Evolutionary conservation across 2,329 filamentous ascomycete genomes (phyloP), one percentile per base, ranked within the genome.

Genomic region (Botryosphaeria agaves): DNA sequence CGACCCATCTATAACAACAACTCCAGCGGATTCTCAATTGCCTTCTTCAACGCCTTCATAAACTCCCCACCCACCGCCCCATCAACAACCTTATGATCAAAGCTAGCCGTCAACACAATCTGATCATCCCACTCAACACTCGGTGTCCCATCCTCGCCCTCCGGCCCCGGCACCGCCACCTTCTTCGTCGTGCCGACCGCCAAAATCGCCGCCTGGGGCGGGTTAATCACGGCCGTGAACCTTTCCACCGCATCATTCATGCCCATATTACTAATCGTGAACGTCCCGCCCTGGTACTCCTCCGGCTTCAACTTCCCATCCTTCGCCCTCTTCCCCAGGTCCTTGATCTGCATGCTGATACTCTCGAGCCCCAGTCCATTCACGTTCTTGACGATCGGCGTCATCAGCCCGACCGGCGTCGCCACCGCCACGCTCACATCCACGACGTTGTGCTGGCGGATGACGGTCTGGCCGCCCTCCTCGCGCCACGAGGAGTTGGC

Each of bases 191-290:
- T 91, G 48, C 91, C 89, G 35, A 98, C 81, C 32, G 89, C 87
- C 39, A 98, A 69, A 55, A 98, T 98, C 51, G 75, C 79, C 32
- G 89, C 81, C 66, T 98, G 91, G 32, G 89, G 89, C 42, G 91
- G 89, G 73, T 98, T 98, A 70, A 98, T 93, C 51, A 98, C 80
- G 43, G 89, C 89, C 31, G 89, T 95, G 64, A 98, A 98, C 55
- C 85, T 74, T 62, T 95, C 85, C 39, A 98, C 77, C 30, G 89
- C 87, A 28, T 76, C 52, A 72, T 98, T 98, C 89, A 98, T 98
- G 59, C 89, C 89, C 89, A 98, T 92, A 74, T 98, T 98, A 64
- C 82, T 92, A 62, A 98, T 95, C 57, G 87, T 94, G 63, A 98
- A 93, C 55, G 83, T 92, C 55, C 89, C 89, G 33, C 89, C 89